phyloP scores from a whole-genome alignment of 306 rosid genomes.

The Oxytropis ochrocephala region DNA sequence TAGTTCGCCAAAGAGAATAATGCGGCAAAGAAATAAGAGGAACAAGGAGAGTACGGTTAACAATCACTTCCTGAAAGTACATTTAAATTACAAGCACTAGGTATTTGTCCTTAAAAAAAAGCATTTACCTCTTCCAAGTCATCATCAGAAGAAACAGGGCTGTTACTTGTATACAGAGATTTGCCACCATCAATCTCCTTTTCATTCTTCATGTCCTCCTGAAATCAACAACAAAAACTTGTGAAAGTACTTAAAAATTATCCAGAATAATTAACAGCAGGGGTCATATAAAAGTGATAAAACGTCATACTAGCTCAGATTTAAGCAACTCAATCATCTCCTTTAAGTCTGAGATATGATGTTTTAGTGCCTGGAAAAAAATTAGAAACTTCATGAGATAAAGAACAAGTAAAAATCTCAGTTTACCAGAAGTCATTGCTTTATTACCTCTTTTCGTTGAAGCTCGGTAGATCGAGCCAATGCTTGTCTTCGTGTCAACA shows the following conservation, averaged over 20 bases:
- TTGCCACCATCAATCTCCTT: slow-evolving; percentile 28
- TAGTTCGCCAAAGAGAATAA: slow-evolving; percentile 23
- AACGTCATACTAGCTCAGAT: slow-evolving; percentile 50
- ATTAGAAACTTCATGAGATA: slow-evolving; percentile 15
- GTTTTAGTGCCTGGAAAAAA: slow-evolving; percentile 62
- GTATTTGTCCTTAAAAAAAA: not conserved
- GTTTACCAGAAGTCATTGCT: slow-evolving; percentile 1
- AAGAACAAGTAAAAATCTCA: not conserved
- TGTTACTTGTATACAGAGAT: slow-evolving; percentile 24
- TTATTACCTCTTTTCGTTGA: slow-evolving; percentile 77
- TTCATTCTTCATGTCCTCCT: slow-evolving; percentile 61
- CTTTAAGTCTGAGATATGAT: slow-evolving; percentile 59
- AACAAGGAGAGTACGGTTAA: not conserved
- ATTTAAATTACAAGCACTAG: not conserved
- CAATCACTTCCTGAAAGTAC: not conserved
- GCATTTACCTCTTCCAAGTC: slow-evolving; percentile 42
- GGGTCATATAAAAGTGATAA: slow-evolving; percentile 7
- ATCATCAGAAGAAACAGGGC: slow-evolving; percentile 38
- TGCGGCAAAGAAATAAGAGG: not conserved
- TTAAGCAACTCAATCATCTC: slow-evolving; percentile 67
- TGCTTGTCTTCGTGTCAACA: slow-evolving; percentile 73
- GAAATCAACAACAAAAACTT: slow-evolving; percentile 25
- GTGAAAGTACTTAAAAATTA: not conserved
- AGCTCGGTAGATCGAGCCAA: slow-evolving; percentile 78
- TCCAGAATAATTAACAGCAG: slow-evolving; percentile 12